Conservation (phyloP, 768 basidiomycete genomes). For the Gelatoporia subvermispora region DNA sequence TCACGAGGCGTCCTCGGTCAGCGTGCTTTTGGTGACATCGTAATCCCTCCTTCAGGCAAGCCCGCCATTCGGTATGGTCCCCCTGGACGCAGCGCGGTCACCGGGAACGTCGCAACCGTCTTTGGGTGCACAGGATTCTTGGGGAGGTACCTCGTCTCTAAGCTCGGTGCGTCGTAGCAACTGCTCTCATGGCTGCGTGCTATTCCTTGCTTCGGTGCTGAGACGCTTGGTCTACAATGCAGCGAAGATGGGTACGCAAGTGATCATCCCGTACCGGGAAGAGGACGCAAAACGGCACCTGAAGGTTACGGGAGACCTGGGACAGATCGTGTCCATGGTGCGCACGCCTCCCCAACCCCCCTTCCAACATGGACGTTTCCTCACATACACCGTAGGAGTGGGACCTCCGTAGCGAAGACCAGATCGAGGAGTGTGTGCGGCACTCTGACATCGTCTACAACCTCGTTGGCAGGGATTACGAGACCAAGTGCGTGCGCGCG, state of each 20-base stretch:
- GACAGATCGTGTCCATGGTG: constrained; percentile 94
- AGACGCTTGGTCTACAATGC: constrained; percentile 4
- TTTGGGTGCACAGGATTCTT: constrained; percentile 97
- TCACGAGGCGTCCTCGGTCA: constrained; percentile 24
- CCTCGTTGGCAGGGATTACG: constrained; percentile 88
- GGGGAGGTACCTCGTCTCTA: constrained; percentile 89
- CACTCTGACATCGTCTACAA: constrained; percentile 98
- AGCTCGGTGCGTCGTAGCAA: constrained; percentile 63
- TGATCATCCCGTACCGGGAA: constrained; percentile 92
- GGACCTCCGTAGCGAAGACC: constrained; percentile 86
- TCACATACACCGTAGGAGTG: constrained; percentile 64
- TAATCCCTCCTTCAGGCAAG: constrained; percentile 51
- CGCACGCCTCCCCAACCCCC: constrained; percentile 15
- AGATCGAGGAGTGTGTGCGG: constrained; percentile 89
- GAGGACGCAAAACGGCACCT: constrained; percentile 89
- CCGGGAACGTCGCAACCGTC: constrained; percentile 91
- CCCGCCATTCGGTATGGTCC: constrained; percentile 74
- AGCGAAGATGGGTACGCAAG: constrained; percentile 91
- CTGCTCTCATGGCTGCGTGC: background rate
- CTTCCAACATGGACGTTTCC: background rate
- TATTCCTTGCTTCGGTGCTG: background rate
- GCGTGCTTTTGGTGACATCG: constrained; percentile 74
- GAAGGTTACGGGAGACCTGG: constrained; percentile 93
- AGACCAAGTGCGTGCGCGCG: constrained; percentile 72
- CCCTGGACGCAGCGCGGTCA: constrained; percentile 80